Evolutionary conservation across 495 filamentous ascomycete genomes (phyloP), one percentile per base, ranked within the genome.

Genomic region (Penicillium tannophilum): DNA sequence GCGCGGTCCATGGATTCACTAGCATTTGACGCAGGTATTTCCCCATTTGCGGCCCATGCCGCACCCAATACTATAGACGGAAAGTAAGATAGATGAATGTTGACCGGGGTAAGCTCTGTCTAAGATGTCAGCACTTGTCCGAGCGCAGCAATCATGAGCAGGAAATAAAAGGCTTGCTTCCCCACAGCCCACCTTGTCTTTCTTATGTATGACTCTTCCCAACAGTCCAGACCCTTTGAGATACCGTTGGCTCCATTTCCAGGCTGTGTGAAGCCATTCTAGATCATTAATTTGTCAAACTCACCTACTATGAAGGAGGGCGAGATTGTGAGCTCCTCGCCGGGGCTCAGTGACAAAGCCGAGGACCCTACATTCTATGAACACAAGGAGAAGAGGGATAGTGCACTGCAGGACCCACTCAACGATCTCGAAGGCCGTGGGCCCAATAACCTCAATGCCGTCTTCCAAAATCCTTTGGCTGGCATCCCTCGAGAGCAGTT

Each of bases 381-480:
- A 14, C 62, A 63, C 26, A 50, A 43, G 11, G 65, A 68, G 43
- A 60, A 60, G 35, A 49, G 43, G 31, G 28, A 20, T 7, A 43
- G 41, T 19, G 24, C 9, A 20, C 53, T 39, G 5, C 43, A 55
- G 28, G 69, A 71, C 26, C n/a, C 9, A 20, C 53, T 39, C 4
- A 35, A 55, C 24, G 69, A 71, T 20, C n/a, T 72, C 6, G 69
- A 73, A 31, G 52, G 51, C 33, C 56, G 55, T 1, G 47, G 61
- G 23, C 58, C 52, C 3, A 60, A 62, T 23, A 49, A 66, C 14
- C 58, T 75, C 20, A 74, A 64, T 60, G 69, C 71, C 8, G 56
- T 77, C 24, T 76, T 79, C 28, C 69, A 78, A 56, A 85, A 84
- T 42, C 83, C 84, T 0, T 64, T 86, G 4, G 75, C 76, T 8